These are phyloP conservation scores for Leptographium galeiforme DNA, from an alignment of 2,329 filamentous ascomycete genomes.

Conservation along the genomic window DNA sequence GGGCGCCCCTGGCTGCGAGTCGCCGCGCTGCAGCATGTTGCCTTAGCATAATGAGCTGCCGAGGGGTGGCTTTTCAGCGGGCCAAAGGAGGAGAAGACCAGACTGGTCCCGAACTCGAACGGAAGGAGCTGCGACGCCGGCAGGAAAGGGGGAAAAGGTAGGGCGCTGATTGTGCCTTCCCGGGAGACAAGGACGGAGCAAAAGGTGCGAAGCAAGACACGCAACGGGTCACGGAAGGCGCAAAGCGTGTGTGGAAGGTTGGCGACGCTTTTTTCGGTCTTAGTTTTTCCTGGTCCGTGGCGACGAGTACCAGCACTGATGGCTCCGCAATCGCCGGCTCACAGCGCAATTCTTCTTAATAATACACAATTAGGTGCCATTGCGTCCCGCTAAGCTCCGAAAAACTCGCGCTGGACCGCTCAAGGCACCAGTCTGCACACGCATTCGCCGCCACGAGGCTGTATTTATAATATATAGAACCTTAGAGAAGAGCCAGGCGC, in stretches of 20 bases:
- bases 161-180: not conserved
- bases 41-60: slow-evolving; percentile 10
- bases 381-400: slow-evolving; percentile 5
- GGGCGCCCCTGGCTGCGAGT: slow-evolving; percentile 5
- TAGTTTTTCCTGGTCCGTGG: slow-evolving; percentile 2
- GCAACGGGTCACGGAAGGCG: slow-evolving; percentile 1
- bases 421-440: slow-evolving; percentile 6
- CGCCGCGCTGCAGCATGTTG: slow-evolving; percentile 10
- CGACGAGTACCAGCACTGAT: not conserved
- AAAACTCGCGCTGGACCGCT: not conserved
- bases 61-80: not conserved
- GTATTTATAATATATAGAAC: not conserved
- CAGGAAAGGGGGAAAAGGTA: not conserved
- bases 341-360: slow-evolving; percentile 9
- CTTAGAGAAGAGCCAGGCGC: not conserved
- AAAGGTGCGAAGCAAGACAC: not conserved
- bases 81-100: not conserved
- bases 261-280: slow-evolving; percentile 6
- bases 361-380: slow-evolving; percentile 8
- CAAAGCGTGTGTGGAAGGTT: slow-evolving; percentile 6
- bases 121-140: not conserved
- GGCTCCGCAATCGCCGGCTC: slow-evolving; percentile 11
- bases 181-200: not conserved
- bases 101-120: not conserved
- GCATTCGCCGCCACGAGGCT: not conserved